Evolutionary conservation across 2,329 filamentous ascomycete species (phyloP), one percentile per base, ranked within the genome.

Genomic region (Colletotrichum musicola): DNA sequence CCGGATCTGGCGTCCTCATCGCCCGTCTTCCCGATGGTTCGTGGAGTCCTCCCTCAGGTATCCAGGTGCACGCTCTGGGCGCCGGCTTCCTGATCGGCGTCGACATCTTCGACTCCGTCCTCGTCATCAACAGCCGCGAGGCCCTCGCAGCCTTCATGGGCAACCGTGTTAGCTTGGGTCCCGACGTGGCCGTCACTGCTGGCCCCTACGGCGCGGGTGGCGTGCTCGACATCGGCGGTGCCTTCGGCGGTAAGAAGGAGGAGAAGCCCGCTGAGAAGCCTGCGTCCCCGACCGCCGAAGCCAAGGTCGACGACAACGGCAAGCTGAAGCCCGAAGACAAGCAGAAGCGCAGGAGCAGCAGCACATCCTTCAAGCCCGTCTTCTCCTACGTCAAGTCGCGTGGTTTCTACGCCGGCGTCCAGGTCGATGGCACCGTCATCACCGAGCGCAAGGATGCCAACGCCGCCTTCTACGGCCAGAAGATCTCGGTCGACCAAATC

Each of bases 371-470:
- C 66, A 79, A 79, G 73, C 84, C 84, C 3, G 84, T 86, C n/a
- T 86, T 85, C 64, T 84, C 83, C 2, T 97, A 97, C 77, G 89
- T 97, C 81, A 97, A 97, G 82, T 95, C 92, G 55, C 89, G 94
- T 60, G 95, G 95, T 4, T 90, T 97, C 73, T 97, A 97, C 75
- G 94, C 93, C 1, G 94, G 94, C 35, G 88, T 97, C 1, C 92
- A 95, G 74, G 86, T 97, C 40, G 94, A 97, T 75, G 95, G 95
- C 27, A 97, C 94, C 0, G 88, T 97, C 12, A 86, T 97, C 56
- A 92, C 95, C 27, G 93, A 97, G 79, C 89, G 94, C 58, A 91
- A 88, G n/a, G 93, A 95, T 66, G 95, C 95, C 76, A 98, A 98
- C 75, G 91, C 93, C 60, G 88, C 88, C 6, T 97, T 97, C 76